A percentile compares a stretch with the other conserved stretches of the same genome.
Conservation (phyloP, 805 yeast genomes). For the Zygosaccharomyces bisporus region DNA sequence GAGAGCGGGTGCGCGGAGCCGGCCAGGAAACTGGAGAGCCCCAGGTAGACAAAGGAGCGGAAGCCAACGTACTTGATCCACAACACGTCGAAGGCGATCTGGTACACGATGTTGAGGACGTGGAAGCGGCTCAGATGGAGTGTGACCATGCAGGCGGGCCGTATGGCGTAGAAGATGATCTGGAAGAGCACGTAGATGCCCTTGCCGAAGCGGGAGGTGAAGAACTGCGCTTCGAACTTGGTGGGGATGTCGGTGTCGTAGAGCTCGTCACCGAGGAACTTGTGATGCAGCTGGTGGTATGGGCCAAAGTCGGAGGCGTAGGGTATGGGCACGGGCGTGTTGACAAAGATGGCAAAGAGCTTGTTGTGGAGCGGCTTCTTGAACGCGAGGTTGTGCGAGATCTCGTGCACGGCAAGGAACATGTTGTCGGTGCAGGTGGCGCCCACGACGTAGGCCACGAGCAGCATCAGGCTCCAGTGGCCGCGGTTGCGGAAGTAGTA, state of each 20-base stretch:
- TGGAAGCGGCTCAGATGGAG: conserved; percentile 74
- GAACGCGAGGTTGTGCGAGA: conserved; percentile 81
- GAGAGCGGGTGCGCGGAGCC: conserved; percentile 93
- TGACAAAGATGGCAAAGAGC: conserved; percentile 69
- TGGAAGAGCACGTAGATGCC: conserved; percentile 89
- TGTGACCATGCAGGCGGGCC: conserved; percentile 83
- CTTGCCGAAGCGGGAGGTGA: conserved; percentile 78
- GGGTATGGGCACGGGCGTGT: conserved; percentile 86
- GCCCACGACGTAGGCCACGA: conserved; percentile 72
- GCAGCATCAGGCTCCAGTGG: conserved; percentile 52
- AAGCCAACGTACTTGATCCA: conserved; percentile 61
- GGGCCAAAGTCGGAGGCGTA: conserved; percentile 84
- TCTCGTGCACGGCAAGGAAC: conserved; percentile 84
- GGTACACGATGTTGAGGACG: conserved; percentile 56
- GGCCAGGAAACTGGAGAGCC: conserved; percentile 77
- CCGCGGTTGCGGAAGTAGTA: conserved; percentile 51
- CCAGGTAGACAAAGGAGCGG: conserved; percentile 60
- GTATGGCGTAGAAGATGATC: conserved; percentile 79
- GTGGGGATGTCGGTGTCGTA: conserved; percentile 91
- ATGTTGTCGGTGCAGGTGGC: conserved; percentile 83
- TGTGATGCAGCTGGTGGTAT: conserved; percentile 88
- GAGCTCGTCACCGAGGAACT: conserved; percentile 78
- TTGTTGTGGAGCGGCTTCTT: conserved; percentile 73
- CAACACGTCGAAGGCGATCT: conserved; percentile 53
- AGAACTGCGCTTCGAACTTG: conserved; percentile 62